Percentiles rank a stretch among this genome's conserved stretches.
Evolutionary conservation across 1,139 yeast species (phyloP).

Genomic region (Kluyveromyces sp.): DNA sequence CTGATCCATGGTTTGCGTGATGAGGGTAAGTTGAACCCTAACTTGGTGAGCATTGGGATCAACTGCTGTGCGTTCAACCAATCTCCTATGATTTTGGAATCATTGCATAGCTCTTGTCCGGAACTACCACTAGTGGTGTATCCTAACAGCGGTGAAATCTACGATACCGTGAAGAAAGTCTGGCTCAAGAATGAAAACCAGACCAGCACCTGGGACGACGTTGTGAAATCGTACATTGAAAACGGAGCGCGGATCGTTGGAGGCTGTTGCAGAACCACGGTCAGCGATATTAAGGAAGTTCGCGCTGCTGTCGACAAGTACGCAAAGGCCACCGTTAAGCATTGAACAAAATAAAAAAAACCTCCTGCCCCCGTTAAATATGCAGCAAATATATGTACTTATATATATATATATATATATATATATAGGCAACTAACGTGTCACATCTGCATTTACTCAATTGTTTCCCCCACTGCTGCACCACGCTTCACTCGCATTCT

Average conservation of each 20-base stretch:
- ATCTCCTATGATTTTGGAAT: conserved; percentile 16
- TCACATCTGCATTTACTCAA: too few relatives aligned
- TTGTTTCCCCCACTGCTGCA: too few relatives aligned
- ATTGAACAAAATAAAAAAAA: neutral
- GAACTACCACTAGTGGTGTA: conserved; percentile 20
- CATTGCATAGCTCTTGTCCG: conserved; percentile 16
- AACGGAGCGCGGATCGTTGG: conserved; percentile 24
- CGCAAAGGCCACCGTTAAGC: neutral
- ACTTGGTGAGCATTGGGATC: conserved; percentile 20
- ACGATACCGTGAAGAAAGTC: conserved; percentile 20
- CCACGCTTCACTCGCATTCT: neutral
- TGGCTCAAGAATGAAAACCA: conserved; percentile 12
- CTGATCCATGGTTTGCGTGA: conserved; percentile 33
- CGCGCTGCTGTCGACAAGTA: conserved; percentile 12
- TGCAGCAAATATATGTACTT: neutral
- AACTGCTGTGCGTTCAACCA: conserved; percentile 25
- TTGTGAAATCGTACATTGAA: conserved; percentile 15
- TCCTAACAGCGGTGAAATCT: conserved; percentile 29
- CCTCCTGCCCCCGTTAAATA: neutral
- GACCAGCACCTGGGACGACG: conserved; percentile 18
- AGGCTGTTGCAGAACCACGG: conserved; percentile 29
- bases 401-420: too few relatives aligned
- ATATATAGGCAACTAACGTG: too few relatives aligned
- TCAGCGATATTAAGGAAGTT: conserved; percentile 20
- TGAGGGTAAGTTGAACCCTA: conserved; percentile 19